These are phyloP conservation scores for Neocucurbitaria cava DNA, from an alignment of 2,329 filamentous ascomycete genomes.

Conservation along the genomic window DNA sequence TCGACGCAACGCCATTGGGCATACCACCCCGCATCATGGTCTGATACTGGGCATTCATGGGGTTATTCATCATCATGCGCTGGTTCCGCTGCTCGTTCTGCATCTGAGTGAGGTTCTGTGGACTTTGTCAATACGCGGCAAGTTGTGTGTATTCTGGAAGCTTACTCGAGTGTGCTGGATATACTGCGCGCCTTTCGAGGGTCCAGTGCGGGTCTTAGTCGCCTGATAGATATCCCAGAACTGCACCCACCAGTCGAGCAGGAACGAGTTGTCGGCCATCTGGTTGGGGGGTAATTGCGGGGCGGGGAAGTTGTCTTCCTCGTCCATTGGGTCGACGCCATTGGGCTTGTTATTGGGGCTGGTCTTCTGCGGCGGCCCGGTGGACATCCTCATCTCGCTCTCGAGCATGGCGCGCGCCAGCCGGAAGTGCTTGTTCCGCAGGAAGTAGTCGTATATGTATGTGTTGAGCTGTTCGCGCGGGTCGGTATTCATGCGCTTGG, in stretches of 20 bases:
- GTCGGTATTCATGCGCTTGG: slow-evolving; percentile 36
- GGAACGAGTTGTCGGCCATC: slow-evolving; percentile 76
- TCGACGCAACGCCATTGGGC: slow-evolving; percentile 65
- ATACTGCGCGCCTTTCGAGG: slow-evolving; percentile 67
- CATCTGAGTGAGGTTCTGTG: slow-evolving; percentile 70
- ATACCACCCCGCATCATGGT: slow-evolving; percentile 72
- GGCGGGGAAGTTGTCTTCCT: slow-evolving; percentile 83
- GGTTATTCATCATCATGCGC: slow-evolving; percentile 75
- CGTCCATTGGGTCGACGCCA: slow-evolving; percentile 75
- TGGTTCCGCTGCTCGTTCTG: slow-evolving; percentile 72
- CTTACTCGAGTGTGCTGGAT: slow-evolving; percentile 82
- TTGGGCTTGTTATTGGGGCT: slow-evolving; percentile 73
- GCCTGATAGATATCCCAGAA: slow-evolving; percentile 97
- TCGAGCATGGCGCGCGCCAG: slow-evolving; percentile 71
- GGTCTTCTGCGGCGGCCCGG: slow-evolving; percentile 64
- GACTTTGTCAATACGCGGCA: slow-evolving; percentile 22
- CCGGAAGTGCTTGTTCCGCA: slow-evolving; percentile 84
- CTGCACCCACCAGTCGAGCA: slow-evolving; percentile 97
- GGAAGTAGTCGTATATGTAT: slow-evolving; percentile 90
- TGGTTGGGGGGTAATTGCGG: slow-evolving; percentile 69
- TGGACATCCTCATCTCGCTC: slow-evolving; percentile 61
- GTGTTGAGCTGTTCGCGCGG: slow-evolving; percentile 72
- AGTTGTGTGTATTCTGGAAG: slow-evolving; percentile 11
- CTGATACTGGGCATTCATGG: slow-evolving; percentile 52
- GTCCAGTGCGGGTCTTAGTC: slow-evolving; percentile 65